phyloP scores from a whole-genome alignment of 768 basidiomycete genomes.

The Pulveroboletus frians region DNA sequence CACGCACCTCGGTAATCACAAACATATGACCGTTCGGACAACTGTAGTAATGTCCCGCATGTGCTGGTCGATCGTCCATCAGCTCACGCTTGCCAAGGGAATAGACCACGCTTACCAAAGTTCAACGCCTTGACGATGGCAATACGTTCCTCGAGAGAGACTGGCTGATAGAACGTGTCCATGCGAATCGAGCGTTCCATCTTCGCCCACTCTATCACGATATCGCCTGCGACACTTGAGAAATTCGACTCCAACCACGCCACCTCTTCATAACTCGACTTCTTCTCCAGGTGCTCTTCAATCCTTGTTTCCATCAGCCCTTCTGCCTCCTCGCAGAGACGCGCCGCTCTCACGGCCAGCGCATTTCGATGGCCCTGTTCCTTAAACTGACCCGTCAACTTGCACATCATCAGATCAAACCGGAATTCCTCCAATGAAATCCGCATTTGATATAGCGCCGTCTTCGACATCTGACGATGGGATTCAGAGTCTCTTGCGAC shows the following conservation, averaged over 20 bases:
- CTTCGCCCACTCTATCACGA: conserved; percentile 44
- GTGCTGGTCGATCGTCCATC: conserved; percentile 20
- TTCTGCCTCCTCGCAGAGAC: conserved; percentile 6
- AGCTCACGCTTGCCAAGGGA: not conserved
- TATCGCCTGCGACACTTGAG: conserved; percentile 28
- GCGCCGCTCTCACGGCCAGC: conserved; percentile 19
- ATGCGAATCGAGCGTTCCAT: conserved; percentile 36
- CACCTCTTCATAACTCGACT: conserved; percentile 14
- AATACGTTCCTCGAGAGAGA: conserved; percentile 51
- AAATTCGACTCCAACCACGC: conserved; percentile 46
- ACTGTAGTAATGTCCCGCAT: conserved; percentile 44
- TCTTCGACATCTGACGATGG: conserved; percentile 48
- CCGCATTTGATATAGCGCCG: conserved; percentile 40
- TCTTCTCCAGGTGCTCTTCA: conserved; percentile 22
- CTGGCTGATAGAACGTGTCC: conserved; percentile 46
- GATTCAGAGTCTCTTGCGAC: conserved; percentile 47
- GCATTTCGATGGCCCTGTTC: conserved; percentile 14
- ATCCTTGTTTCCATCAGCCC: conserved; percentile 3
- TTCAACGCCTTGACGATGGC: conserved; percentile 45
- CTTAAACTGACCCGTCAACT: conserved; percentile 13
- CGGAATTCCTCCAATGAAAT: conserved; percentile 46
- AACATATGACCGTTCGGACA: conserved; percentile 60
- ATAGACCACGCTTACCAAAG: conserved; percentile 36
- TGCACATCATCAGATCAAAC: conserved; percentile 39
- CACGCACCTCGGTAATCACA: conserved; percentile 48